phyloP scores from a whole-genome alignment of 495 filamentous ascomycete genomes.

The Neurospora tetraspora region DNA sequence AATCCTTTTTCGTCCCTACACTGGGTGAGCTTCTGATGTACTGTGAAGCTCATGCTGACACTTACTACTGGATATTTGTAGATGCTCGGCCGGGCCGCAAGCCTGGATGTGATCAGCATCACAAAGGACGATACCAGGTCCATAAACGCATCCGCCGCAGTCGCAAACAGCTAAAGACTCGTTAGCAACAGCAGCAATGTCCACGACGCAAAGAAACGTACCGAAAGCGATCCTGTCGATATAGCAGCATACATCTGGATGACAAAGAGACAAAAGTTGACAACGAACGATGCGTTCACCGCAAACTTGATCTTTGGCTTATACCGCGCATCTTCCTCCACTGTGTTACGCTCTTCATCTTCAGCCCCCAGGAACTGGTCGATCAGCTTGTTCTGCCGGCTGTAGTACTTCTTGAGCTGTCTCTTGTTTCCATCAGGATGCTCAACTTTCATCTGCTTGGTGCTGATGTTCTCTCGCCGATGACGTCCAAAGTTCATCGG shows the following conservation, averaged over 20 bases:
- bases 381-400: slow-evolving; percentile 44
- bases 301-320: slow-evolving; percentile 47
- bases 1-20: slow-evolving; percentile 42
- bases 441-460: slow-evolving; percentile 32
- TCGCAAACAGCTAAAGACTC: slow-evolving; percentile 38
- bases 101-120: slow-evolving; percentile 42
- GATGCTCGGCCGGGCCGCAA: slow-evolving; percentile 42
- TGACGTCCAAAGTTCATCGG: slow-evolving; percentile 33
- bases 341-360: slow-evolving; percentile 40
- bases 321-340: slow-evolving; percentile 38
- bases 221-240: slow-evolving; percentile 43
- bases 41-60: slow-evolving; percentile 1
- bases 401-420: slow-evolving; percentile 44
- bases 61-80: slow-evolving; percentile 47
- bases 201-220: slow-evolving; percentile 16
- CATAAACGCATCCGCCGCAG: slow-evolving; percentile 50
- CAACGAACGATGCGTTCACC: slow-evolving; percentile 41
- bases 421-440: slow-evolving; percentile 35
- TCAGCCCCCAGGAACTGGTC: slow-evolving; percentile 43
- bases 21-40: slow-evolving; percentile 6
- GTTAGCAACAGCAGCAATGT: slow-evolving; percentile 13
- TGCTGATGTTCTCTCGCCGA: slow-evolving; percentile 29
- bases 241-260: slow-evolving; percentile 50
- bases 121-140: slow-evolving; percentile 48
- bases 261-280: slow-evolving; percentile 45